Conservation (phyloP, 148 eudicot species). For the Cornus suecica region DNA sequence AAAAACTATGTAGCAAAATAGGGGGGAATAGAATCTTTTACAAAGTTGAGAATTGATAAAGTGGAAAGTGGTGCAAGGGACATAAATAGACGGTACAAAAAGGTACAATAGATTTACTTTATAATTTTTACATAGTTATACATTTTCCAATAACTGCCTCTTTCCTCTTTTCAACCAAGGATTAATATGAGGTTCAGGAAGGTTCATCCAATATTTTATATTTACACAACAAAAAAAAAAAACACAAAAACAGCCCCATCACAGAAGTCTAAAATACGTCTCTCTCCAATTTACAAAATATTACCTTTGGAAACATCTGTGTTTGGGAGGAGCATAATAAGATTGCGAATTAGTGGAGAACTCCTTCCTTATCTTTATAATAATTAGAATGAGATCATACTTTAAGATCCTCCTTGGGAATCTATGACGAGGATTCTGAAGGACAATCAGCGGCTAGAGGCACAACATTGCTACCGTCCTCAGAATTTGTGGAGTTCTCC, state of each 20-base stretch:
- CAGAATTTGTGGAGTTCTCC: neutral
- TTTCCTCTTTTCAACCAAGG: no score
- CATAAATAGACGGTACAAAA: no score
- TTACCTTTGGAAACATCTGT: constrained; percentile 1
- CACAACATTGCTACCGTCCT: constrained; percentile 5
- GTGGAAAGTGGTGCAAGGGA: no score
- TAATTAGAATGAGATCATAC: neutral
- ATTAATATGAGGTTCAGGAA: no score
- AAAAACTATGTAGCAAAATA: no score
- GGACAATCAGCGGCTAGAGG: constrained; percentile 6
- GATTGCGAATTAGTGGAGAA: neutral
- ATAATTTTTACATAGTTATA: no score
- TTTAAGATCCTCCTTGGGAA: constrained; percentile 8
- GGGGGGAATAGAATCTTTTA: no score
- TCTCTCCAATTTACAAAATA: neutral
- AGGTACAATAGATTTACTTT: no score
- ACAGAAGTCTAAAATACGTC: neutral
- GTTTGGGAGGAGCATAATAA: neutral
- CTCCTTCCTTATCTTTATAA: constrained; percentile 10
- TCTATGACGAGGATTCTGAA: constrained; percentile 6
- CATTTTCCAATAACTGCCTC: no score
- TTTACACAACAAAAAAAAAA: no score
- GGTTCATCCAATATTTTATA: no score
- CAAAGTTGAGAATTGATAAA: no score
- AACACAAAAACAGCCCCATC: neutral